Base-by-base conservation (phyloP, 2,329 filamentous ascomycete species). In the Ceratocystis harringtonii region DNA sequence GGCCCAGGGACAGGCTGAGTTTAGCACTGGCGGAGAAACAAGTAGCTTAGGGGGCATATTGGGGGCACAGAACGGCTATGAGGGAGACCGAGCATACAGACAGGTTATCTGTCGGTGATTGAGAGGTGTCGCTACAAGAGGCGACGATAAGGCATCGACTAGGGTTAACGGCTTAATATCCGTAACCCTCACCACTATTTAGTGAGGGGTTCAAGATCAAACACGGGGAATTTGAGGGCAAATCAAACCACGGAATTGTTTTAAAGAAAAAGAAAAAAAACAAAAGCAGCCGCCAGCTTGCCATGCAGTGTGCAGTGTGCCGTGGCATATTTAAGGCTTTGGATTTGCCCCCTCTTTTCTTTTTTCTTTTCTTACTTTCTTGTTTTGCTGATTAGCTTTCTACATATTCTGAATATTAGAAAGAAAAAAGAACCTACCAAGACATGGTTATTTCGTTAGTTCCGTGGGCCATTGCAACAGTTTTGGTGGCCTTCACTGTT, bases 1-100 rank as follows among this genome's bases (percentile, higher is more conserved):
- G 30, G 88, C 87, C 88, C 88, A 91, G 0, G 88, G 88, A 62
- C 83, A 86, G 36, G 89, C 83, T 0, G 87, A 88, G 75, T 92
- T 92, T 69, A 91, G 77, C 5, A 92, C 77, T 0, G 87, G 86
- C 0, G 86, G 87, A 55, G 77, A 70, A 67, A 90, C 83, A 6
- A 69, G 62, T 8, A 87, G 72, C 68, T 68, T 63, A 0, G 68
- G 69, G 7, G 69, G 69, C 4, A 62, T 41, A 6, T 43, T 2
- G n/a, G 43, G 7, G 4, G 12, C 7, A 12, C 8, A 28, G 8
- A 19, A 12, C 7, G 48, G 1, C 44, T 50, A 50, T 5, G 4
- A 10, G 68, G 69, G 3, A 58, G 22, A 3, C 25, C 10, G 28
- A 28, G 1, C 0, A 25, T 2, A 12, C 3, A 28, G 3, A 12